A percentile compares a stretch with the other conserved stretches of the same genome.
Evolutionary conservation across 2,329 filamentous ascomycete species (phyloP).

Genomic region (Ophioceras dolichostomum): DNA sequence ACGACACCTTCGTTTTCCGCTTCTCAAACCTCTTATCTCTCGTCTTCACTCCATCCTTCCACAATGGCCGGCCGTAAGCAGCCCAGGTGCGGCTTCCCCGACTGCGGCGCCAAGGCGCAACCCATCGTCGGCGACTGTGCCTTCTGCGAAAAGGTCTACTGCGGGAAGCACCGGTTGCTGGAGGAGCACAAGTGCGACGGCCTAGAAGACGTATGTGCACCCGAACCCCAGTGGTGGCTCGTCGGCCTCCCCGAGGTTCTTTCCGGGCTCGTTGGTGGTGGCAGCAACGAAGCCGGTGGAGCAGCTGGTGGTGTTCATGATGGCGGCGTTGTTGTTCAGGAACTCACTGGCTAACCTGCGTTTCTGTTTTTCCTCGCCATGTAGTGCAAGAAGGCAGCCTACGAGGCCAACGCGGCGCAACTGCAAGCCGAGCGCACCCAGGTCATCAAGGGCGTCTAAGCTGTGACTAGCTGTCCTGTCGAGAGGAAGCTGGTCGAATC

Average conservation of each 20-base stretch:
- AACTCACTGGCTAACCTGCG: slow-evolving; percentile 27
- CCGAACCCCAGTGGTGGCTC: slow-evolving; percentile 13
- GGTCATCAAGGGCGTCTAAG: slow-evolving; percentile 80
- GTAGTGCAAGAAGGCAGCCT: slow-evolving; percentile 90
- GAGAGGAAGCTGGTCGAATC: too few species aligned
- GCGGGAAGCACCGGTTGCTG: slow-evolving; percentile 84
- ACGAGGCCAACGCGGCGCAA: slow-evolving; percentile 87
- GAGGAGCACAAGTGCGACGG: slow-evolving; percentile 91
- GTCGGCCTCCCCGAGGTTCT: slow-evolving; percentile 16
- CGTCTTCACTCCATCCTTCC: slow-evolving; percentile 5
- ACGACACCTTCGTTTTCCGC: too few species aligned
- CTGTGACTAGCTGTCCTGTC: too few species aligned
- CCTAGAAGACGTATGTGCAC: slow-evolving; percentile 65
- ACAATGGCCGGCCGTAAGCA: slow-evolving; percentile 61
- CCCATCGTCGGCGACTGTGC: slow-evolving; percentile 93
- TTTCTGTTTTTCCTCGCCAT: slow-evolving; percentile 5
- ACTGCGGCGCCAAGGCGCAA: slow-evolving; percentile 79
- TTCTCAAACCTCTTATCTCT: neutral
- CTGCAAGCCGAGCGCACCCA: slow-evolving; percentile 87
- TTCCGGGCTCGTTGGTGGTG: slow-evolving; percentile 11
- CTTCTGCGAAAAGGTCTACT: slow-evolving; percentile 91
- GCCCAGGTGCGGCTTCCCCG: slow-evolving; percentile 78
- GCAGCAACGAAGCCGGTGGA: too few species aligned
- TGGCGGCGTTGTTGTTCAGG: slow-evolving; percentile 6
- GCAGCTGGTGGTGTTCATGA: slow-evolving; percentile 13